Base-by-base conservation (phyloP, 2,329 filamentous ascomycete genomes). In the Cladophialophora yegresii region DNA sequence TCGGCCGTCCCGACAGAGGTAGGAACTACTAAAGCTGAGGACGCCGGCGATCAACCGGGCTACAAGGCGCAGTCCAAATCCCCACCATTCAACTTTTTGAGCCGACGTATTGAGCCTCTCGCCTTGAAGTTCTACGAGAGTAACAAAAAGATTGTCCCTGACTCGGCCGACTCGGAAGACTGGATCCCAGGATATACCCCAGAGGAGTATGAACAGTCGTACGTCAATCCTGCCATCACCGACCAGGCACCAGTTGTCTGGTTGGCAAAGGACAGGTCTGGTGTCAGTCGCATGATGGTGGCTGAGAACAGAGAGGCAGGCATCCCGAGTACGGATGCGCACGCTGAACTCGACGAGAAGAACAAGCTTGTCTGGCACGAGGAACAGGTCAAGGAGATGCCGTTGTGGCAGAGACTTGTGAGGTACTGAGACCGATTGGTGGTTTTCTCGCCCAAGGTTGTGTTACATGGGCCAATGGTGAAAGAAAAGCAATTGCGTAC, bases 321-420 rank as follows among this genome's bases (percentile, higher is more conserved):
- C 5, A 89, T 92, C 45, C 85, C 85, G 0, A 93, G 93, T 58
- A 93, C 90, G 0, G 91, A 96, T 73, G 87, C 91, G 68, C 88
- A 86, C 3, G 90, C 89, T 51, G 83, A 82, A 61, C 75, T 93
- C 49, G 82, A 89, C 72, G 88, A 89, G 70, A 89, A 89, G 79
- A 89, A 88, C 75, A 85, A 85, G 67, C 79, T 88, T 50, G 77
- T 82, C 12, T 87, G 85, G 84, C 83, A 86, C 73, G 78, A 81
- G n/a, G 81, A 85, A 65, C 78, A 79, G 8, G 51, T 67, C 8
- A 45, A 49, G 20, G 58, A 70, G 32, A 63, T 64, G 22, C 67
- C 67, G 7, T 51, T 69, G 54, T 69, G 64, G 63, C 60, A 59
- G 43, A 55, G 66, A 59, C 47, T 47, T 23, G 66, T 68, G 50